Evolutionary conservation across 805 yeast genomes (phyloP).

Genomic region (Ogataea pilisensis): DNA sequence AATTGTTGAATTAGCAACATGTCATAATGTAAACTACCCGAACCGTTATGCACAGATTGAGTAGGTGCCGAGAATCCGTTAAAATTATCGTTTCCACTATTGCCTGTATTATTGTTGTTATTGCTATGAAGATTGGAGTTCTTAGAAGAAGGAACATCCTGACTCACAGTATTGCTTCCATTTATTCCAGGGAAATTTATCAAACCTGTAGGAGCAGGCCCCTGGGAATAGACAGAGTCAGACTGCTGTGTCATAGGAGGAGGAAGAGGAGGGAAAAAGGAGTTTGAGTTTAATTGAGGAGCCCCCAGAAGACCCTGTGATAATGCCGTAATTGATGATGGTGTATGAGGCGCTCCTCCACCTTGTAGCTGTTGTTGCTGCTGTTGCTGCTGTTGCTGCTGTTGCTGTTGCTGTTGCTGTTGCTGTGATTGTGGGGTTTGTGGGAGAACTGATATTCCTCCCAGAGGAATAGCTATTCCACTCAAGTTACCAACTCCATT

Average conservation of each 20-base stretch:
- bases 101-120: background rate
- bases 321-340: background rate
- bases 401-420: slow-evolving; percentile 33
- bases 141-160: background rate
- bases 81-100: background rate
- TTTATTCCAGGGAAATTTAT: background rate
- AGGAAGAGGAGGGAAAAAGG: slow-evolving; percentile 6
- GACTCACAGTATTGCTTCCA: background rate
- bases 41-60: background rate
- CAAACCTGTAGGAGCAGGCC: slow-evolving; percentile 1
- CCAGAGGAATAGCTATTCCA: background rate
- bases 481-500: background rate
- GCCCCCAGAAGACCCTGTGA: background rate
- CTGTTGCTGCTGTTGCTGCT: slow-evolving; percentile 5
- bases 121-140: background rate
- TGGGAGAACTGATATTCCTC: background rate
- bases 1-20: slow-evolving; percentile 26
- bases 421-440: background rate
- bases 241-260: slow-evolving; percentile 6
- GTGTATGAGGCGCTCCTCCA: background rate
- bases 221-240: slow-evolving; percentile 1
- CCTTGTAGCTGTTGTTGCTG: slow-evolving; percentile 8
- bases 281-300: slow-evolving; percentile 7
- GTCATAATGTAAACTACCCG: slow-evolving; percentile 23
- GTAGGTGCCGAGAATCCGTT: background rate